Evolutionary conservation across 192 early-diverging fungal species (phyloP), one percentile per base, ranked within the genome.

Genomic region (Chytriomyces sp.): DNA sequence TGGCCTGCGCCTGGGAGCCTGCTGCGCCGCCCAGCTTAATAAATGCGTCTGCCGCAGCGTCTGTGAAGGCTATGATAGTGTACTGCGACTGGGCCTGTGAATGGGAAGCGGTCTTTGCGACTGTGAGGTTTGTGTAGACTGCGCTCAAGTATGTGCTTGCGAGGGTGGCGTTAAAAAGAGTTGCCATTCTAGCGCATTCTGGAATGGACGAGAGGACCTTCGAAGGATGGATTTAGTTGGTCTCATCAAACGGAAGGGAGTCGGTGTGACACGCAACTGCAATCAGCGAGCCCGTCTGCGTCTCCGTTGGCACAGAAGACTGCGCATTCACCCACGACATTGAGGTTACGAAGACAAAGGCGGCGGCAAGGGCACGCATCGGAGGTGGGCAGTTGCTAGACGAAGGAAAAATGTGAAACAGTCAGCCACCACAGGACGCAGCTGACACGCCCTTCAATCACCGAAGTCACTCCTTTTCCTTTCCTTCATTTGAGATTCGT

Each of bases 41-140:
- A 12, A 66, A 54, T 19, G 54, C 68, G 56, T 57, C 30, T 39
- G 68, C 57, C 8, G 74, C 74, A 33, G 49, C 44, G 44, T 75
- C 37, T 25, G 74, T 68, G 65, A 52, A 75, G 4, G 74, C 74
- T 0, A 75, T 28, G 57, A 75, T 25, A 28, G 74, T 75, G 74
- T 70, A 70, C 4, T 54, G 8, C 8, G 68, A 5, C 5, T 38
- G 37, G n/a, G 62, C 39, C 22, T 12, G 44, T 1, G 14, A 19
- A 25, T 64, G 39, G 39, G 26, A 30, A 40, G 39, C 62, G 39
- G 7, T 34, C 19, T 19, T 4, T 8, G 62, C 37, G 32, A 64
- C 2, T 14, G 62, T 64, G 6, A 64, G 40, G 37, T 64, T 64
- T 5, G 62, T 38, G n/a, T 25, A 44, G 40, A 64, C 22, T 12